Base-by-base conservation (phyloP, 495 filamentous ascomycete species). In the Rhypophila decipiens region DNA sequence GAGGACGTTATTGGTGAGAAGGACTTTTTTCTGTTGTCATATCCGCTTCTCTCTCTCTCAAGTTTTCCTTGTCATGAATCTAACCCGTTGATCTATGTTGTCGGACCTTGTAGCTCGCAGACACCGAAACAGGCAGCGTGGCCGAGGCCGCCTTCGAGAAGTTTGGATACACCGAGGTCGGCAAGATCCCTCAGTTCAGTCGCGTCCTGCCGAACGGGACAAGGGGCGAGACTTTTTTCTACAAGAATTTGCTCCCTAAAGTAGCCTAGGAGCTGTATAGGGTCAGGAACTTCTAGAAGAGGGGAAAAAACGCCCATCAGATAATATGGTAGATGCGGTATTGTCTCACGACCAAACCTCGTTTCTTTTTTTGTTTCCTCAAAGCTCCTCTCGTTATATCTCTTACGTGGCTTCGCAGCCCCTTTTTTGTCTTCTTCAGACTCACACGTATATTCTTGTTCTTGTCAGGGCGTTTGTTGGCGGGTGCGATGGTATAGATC, bases 201-300 rank as follows among this genome's bases (percentile, higher is more conserved):
- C 56, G 53, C 1, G 53, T 52, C 8, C 45, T 52, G 17, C 51
- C 58, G 7, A 57, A 48, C 12, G 58, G 55, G 38, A 54, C 57
- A 22, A 66, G 59, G 51, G 64, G 64, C 47, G 59, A 61, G 35
- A 64, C 65, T 0, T 66, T 70, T 38, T 71, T 68, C 45, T 71
- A 69, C 44, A 70, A 71, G 48, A 58, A 67, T 24, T 31, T 54
- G 21, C 27, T 49, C 24, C 22, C 52, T 22, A 24, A 36, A 18
- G 7, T 18, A 21, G 20, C 39, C 18, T 52, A 47, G 41, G 24
- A 29, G n/a, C 38, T 12, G 5, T 19, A 12, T 8, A n/a, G n/a
- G n/a, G 42, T 34, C 31, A 18, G 23, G 23, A 8, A 43, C 23
- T 41, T 35, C 12, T 15, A 20, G 33, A 5, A 8, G 18, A 12